Evolutionary conservation across 768 basidiomycete genomes (phyloP).

Genomic region (Termitomyces sp.): DNA sequence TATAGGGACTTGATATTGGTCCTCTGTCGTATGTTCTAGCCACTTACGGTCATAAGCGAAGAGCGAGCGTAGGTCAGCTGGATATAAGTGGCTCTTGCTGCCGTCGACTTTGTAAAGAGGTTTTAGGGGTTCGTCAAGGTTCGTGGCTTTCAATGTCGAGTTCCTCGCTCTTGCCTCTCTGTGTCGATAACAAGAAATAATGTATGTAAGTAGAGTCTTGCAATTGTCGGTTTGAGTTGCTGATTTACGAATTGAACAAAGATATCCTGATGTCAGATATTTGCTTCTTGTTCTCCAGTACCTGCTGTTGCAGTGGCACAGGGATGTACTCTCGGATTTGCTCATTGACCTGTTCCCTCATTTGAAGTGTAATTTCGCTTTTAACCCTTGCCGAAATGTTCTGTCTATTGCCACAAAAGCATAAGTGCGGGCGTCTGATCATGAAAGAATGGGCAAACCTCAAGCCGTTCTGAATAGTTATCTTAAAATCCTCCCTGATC

Average conservation of each 20-base stretch:
- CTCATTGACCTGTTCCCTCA: constrained; percentile 36
- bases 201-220: not conserved
- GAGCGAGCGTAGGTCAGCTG: constrained; percentile 42
- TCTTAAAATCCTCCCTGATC: constrained; percentile 19
- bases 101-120: constrained; percentile 46
- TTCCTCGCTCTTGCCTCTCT: constrained; percentile 49
- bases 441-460: constrained; percentile 19
- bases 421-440: not conserved
- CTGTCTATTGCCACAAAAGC: constrained; percentile 2
- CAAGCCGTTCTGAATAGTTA: constrained; percentile 19
- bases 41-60: constrained; percentile 50
- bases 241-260: constrained; percentile 47
- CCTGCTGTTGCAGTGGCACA: constrained; percentile 38
- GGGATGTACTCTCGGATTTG: constrained; percentile 47
- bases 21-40: not conserved
- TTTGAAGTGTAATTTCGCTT: constrained; percentile 35
- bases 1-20: constrained; percentile 3
- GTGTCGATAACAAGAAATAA: not conserved
- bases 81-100: constrained; percentile 38
- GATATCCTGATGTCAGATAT: constrained; percentile 38
- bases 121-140: constrained; percentile 39
- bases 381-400: constrained; percentile 32
- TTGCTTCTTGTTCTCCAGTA: constrained; percentile 34
- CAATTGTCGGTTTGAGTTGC: not conserved
- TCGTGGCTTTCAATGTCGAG: constrained; percentile 30